Conservation (phyloP, 2,329 filamentous ascomycete genomes). For the Botrytis deweyae region DNA sequence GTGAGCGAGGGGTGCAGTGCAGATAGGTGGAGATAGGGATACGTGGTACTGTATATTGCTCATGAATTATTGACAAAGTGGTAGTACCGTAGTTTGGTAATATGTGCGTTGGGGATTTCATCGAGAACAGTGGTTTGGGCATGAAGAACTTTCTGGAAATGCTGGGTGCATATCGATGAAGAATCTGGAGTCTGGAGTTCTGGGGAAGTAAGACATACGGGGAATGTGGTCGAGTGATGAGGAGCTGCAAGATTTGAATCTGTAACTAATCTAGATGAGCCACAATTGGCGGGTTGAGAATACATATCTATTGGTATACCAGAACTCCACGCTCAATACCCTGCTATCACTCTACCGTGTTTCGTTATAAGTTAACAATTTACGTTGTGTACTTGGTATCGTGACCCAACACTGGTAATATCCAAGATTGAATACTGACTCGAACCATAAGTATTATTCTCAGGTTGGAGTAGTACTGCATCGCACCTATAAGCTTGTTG, state of each 20-base stretch:
- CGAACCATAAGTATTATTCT: not conserved
- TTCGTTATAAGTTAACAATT: not conserved
- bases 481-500: not conserved
- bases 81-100: not conserved
- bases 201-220: slow-evolving; percentile 4
- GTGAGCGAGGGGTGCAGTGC: slow-evolving; percentile 3
- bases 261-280: not conserved
- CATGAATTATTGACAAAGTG: not conserved
- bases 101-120: not conserved
- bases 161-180: not conserved
- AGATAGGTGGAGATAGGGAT: not conserved
- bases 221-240: not conserved
- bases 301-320: not conserved
- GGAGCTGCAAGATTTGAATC: not conserved
- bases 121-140: slow-evolving; percentile 2
- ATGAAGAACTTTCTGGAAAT: not conserved
- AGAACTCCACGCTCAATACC: not conserved
- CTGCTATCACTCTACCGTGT: not conserved
- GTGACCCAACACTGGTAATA: not conserved
- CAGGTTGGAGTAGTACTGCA: not conserved
- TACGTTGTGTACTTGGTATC: not conserved
- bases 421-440: not conserved
- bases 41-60: slow-evolving; percentile 2
- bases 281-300: not conserved
- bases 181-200: not conserved